Evolutionary conservation across 352 stramenopile species (phyloP).

Genomic region (Phytopythium mirpurense): DNA sequence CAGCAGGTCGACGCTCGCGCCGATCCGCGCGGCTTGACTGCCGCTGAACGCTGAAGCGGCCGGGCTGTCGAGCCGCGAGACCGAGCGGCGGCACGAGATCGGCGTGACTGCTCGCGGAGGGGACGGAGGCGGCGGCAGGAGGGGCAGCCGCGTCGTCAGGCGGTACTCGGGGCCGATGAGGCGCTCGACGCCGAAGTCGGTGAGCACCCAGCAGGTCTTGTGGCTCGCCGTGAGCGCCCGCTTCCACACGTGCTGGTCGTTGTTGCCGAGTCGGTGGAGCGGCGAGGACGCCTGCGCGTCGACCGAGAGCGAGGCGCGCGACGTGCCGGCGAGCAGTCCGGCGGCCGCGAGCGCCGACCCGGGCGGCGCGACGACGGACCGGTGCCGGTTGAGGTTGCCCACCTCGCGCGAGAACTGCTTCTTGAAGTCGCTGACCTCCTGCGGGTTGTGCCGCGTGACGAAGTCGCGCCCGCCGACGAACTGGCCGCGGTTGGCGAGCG

Average conservation of each 20-base stretch:
- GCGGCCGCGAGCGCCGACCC: slow-evolving; percentile 16
- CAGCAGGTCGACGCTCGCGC: slow-evolving; percentile 33
- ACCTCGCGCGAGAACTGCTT: slow-evolving; percentile 68
- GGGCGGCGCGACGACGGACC: slow-evolving; percentile 51
- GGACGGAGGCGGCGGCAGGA: slow-evolving; percentile 22
- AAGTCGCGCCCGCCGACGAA: slow-evolving; percentile 67
- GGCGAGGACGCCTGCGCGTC: slow-evolving; percentile 14
- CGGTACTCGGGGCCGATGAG: slow-evolving; percentile 62
- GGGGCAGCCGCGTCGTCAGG: slow-evolving; percentile 39
- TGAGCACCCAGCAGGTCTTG: slow-evolving; percentile 68
- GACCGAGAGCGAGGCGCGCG: slow-evolving; percentile 6
- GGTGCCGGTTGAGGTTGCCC: slow-evolving; percentile 57
- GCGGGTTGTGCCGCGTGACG: slow-evolving; percentile 63
- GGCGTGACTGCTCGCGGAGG: slow-evolving; percentile 4
- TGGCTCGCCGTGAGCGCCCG: slow-evolving; percentile 38
- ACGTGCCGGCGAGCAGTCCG: slow-evolving; percentile 16
- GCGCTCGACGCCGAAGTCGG: slow-evolving; percentile 44
- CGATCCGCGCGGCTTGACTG: slow-evolving; percentile 38
- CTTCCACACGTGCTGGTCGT: slow-evolving; percentile 33
- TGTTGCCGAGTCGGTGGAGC: slow-evolving; percentile 12
- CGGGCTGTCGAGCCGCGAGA: slow-evolving; percentile 32
- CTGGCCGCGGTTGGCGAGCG: slow-evolving; percentile 49
- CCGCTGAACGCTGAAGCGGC: slow-evolving; percentile 28
- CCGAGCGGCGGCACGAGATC: slow-evolving; percentile 12
- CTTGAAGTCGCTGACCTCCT: slow-evolving; percentile 74